Evolutionary conservation across 306 rosid genomes (phyloP).

Genomic region (Dryas alaskensis): DNA sequence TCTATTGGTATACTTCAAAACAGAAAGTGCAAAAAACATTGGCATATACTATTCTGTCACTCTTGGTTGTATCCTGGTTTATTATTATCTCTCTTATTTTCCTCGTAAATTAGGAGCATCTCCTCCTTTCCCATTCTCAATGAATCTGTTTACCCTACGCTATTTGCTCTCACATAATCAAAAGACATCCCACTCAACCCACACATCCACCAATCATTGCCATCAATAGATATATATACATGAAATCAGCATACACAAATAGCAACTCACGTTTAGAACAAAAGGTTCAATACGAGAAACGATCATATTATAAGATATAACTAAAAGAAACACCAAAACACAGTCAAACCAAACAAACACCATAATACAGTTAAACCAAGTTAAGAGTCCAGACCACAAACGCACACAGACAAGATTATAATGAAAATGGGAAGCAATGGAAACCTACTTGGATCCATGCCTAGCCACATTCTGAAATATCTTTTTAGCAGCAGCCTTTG

Average conservation of each 20-base stretch:
- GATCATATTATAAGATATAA: no score
- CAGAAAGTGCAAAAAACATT: not conserved
- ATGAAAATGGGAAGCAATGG: not conserved
- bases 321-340: no score
- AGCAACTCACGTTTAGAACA: not conserved
- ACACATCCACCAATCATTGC: not conserved
- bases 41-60: not conserved
- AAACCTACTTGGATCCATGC: constrained; percentile 58
- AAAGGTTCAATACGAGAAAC: no score
- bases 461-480: constrained; percentile 79
- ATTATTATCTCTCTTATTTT: not conserved
- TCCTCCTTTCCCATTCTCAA: constrained; percentile 1
- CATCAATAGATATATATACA: not conserved
- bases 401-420: not conserved
- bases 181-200: not conserved
- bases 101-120: not conserved
- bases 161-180: not conserved
- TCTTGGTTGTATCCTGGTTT: not conserved
- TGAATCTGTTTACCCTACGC: not conserved
- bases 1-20: not conserved
- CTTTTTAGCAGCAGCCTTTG: constrained; percentile 78
- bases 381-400: not conserved
- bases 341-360: not conserved
- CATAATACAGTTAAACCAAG: not conserved
- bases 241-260: constrained; percentile 1